These are phyloP conservation scores for Diaporthe amygdali DNA, from an alignment of 2,329 filamentous ascomycete species.

Conservation along the genomic window DNA sequence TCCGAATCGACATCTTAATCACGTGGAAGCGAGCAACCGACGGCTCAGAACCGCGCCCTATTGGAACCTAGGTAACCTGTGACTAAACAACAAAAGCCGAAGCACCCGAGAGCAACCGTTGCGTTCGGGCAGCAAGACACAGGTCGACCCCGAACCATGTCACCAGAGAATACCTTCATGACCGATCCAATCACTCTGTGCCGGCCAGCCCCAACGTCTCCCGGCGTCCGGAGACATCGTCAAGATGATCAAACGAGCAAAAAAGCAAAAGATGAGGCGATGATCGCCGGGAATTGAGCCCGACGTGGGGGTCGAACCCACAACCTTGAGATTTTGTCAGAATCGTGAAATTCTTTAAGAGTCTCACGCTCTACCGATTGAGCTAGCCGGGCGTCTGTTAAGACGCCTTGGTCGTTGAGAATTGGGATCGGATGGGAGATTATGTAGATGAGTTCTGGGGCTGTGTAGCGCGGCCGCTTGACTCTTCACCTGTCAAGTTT, in stretches of 20 bases:
- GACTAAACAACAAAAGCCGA: neutral
- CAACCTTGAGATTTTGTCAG: conserved; percentile 24
- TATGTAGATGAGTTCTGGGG: neutral
- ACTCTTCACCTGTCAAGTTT: neutral
- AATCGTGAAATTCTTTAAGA: conserved; percentile 48
- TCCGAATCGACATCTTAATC: neutral
- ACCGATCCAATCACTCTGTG: neutral
- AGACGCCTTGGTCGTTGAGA: neutral
- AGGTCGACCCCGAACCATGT: neutral
- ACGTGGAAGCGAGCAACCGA: neutral
- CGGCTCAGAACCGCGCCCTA: neutral
- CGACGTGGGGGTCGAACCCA: conserved; percentile 26
- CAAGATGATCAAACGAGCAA: neutral
- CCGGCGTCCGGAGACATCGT: neutral
- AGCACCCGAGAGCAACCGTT: neutral
- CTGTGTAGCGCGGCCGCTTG: no score
- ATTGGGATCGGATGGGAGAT: rapidly evolving
- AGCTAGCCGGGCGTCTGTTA: conserved; percentile 59
- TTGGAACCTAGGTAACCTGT: neutral
- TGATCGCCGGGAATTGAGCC: conserved; percentile 16
- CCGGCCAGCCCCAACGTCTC: neutral
- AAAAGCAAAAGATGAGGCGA: neutral
- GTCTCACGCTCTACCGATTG: conserved; percentile 77
- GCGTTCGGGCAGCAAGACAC: neutral
- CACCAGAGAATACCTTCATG: neutral